phyloP scores from a whole-genome alignment of 129 eudicot genomes.

The Helianthus tuberosus region DNA sequence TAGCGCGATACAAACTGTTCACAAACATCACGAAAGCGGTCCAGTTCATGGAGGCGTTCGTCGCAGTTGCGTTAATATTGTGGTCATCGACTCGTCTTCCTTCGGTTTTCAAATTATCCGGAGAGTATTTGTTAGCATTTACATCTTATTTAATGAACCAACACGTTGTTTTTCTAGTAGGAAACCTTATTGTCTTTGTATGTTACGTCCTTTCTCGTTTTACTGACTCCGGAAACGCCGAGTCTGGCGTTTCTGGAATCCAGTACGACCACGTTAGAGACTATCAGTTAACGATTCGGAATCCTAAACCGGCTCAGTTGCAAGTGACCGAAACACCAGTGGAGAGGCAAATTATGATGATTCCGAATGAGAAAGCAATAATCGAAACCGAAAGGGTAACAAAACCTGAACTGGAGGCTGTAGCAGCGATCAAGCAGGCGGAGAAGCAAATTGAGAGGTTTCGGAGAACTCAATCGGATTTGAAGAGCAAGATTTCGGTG shows the following conservation, averaged over 20 bases:
- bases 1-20: slow-evolving; percentile 49
- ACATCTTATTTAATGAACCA: slow-evolving; percentile 46
- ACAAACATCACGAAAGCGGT: slow-evolving; percentile 41
- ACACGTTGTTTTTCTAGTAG: slow-evolving; percentile 71
- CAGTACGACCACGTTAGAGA: slow-evolving; percentile 32
- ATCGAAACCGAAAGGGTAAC: slow-evolving; percentile 9
- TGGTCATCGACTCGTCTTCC: slow-evolving; percentile 68
- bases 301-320: not conserved
- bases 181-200: slow-evolving; percentile 53
- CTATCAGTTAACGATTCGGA: slow-evolving; percentile 11
- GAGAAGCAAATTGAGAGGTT: slow-evolving; percentile 55
- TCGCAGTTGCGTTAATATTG: slow-evolving; percentile 49
- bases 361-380: slow-evolving; percentile 26
- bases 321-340: slow-evolving; percentile 5
- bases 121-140: slow-evolving; percentile 27
- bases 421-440: slow-evolving; percentile 52
- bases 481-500: slow-evolving; percentile 42
- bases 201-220: slow-evolving; percentile 51
- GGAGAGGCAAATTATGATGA: slow-evolving; percentile 31
- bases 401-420: slow-evolving; percentile 42
- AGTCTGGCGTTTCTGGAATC: slow-evolving; percentile 20
- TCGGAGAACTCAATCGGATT: slow-evolving; percentile 67
- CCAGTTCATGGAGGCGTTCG: slow-evolving; percentile 47
- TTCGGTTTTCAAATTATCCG: slow-evolving; percentile 19
- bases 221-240: slow-evolving; percentile 27